Base-by-base conservation (phyloP, 2,329 filamentous ascomycete genomes). In the Paecilomyces variotii region DNA sequence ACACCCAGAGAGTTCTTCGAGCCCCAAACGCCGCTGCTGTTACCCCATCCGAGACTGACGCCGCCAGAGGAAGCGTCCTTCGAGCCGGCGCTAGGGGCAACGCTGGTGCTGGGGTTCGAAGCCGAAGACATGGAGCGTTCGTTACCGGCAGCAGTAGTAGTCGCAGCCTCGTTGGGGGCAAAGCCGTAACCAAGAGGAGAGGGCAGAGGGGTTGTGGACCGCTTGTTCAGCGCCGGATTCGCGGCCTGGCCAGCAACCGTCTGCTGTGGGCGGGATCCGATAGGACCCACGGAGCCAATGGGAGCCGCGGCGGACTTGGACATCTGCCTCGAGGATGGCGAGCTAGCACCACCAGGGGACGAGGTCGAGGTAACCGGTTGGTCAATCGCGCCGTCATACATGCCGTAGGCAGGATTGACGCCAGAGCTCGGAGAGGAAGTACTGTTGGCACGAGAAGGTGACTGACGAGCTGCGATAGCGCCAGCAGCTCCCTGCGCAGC, bases 161-260 rank as follows among this genome's bases (percentile, higher is more conserved):
- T 57, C n/a, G 64, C 64, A 24, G 64, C 64, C 60, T 84, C 83
- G 63, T 80, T 80, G 19, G 80, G 76, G 39, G 81, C 85, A 73
- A 88, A 90, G 26, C 88, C 87, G 62, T 87, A 87, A 72, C 87
- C 87, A 56, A 94, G 80, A 11, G 92, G 91, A n/a, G 91, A 95
- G n/a, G 91, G 87, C 30, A 96, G 82, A 57, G 93, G 92, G 2
- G 92, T 96, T 6, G 90, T 96, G 0, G 92, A 90, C 60, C 90
- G 89, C 76, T 94, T 94, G 74, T 82, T 88, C 65, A 90, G 73
- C 9, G 82, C 80, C 34, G 83, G 81, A 67, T 86, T 87, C 32
- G 79, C 71, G 7, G 75, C 67, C 56, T 75, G 74, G 28, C 70
- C 73, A 45, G 71, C 64, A 32, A 74, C 76, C n/a, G 84, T 76